Evolutionary conservation across 148 eudicot genomes (phyloP).

Genomic region (Camellia lanceoleosa): DNA sequence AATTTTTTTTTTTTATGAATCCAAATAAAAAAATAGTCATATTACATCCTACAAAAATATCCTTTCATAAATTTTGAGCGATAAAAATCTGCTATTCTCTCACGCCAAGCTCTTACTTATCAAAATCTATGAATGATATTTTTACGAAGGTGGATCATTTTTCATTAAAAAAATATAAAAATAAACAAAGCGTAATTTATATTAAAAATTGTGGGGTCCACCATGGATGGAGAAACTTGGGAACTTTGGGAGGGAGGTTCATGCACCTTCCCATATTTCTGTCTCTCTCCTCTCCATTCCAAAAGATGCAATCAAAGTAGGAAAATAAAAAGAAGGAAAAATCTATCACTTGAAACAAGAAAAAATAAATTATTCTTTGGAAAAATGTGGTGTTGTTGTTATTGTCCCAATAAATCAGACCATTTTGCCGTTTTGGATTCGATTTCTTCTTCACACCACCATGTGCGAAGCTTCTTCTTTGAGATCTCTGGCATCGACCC

Average conservation of each 20-base stretch:
- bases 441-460: not conserved
- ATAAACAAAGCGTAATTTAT: no score
- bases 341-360: not conserved
- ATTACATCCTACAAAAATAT: no score
- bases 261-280: slow-evolving; percentile 25
- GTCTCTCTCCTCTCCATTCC: not conserved
- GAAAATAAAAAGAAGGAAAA: not conserved
- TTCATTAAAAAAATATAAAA: no score
- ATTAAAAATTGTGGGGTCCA: not conserved
- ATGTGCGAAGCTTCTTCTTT: not conserved
- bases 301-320: not conserved
- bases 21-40: no score
- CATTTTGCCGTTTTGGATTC: not conserved
- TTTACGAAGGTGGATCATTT: no score
- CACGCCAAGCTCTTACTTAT: no score
- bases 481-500: not conserved
- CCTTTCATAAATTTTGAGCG: no score
- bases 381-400: not conserved
- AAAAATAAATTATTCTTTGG: not conserved
- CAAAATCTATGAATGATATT: no score
- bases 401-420: not conserved
- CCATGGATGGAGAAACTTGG: not conserved
- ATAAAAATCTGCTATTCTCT: no score
- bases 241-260: slow-evolving; percentile 16
- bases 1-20: no score